phyloP scores from a whole-genome alignment of 371 early-diverging fungal genomes.

The Nematocida homosporus region DNA sequence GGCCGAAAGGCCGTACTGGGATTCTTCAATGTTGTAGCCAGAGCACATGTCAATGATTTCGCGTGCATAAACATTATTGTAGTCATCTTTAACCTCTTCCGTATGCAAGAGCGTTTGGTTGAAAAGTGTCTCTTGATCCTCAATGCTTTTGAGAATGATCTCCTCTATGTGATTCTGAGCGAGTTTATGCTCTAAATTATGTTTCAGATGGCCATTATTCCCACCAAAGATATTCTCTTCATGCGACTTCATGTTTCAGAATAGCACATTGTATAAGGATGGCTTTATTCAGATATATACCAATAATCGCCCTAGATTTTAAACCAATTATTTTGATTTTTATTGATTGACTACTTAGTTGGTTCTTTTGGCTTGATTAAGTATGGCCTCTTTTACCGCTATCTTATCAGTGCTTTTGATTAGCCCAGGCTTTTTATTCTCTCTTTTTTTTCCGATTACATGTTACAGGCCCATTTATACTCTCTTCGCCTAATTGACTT shows the following conservation, averaged over 20 bases:
- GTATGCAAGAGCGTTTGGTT: slow-evolving; percentile 17
- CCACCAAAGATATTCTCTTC: slow-evolving; percentile 8
- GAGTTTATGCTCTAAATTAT: slow-evolving; percentile 13
- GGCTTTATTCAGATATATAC: slow-evolving; percentile 13
- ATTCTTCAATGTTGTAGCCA: slow-evolving; percentile 29
- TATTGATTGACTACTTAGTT: not conserved
- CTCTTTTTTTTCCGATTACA: not conserved
- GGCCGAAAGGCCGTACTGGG: slow-evolving; percentile 16
- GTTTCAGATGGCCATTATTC: slow-evolving; percentile 29
- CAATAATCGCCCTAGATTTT: not conserved
- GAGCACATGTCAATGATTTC: slow-evolving; percentile 54
- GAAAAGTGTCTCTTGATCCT: slow-evolving; percentile 54
- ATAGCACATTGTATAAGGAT: slow-evolving; percentile 8
- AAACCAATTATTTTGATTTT: slow-evolving; percentile 4
- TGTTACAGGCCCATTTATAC: too few species aligned
- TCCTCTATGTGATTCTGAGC: slow-evolving; percentile 32
- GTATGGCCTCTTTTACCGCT: too few species aligned
- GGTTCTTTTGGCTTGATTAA: too few species aligned
- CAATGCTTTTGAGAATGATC: slow-evolving; percentile 53
- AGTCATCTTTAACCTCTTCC: not conserved
- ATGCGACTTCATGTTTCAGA: slow-evolving; percentile 39
- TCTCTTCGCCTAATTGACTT: slow-evolving; percentile 62
- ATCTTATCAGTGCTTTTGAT: too few species aligned
- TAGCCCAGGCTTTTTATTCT: not conserved
- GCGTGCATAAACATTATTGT: slow-evolving; percentile 26